Evolutionary conservation across 2,329 filamentous ascomycete genomes (phyloP).

Genomic region (Penicillium hordei): DNA sequence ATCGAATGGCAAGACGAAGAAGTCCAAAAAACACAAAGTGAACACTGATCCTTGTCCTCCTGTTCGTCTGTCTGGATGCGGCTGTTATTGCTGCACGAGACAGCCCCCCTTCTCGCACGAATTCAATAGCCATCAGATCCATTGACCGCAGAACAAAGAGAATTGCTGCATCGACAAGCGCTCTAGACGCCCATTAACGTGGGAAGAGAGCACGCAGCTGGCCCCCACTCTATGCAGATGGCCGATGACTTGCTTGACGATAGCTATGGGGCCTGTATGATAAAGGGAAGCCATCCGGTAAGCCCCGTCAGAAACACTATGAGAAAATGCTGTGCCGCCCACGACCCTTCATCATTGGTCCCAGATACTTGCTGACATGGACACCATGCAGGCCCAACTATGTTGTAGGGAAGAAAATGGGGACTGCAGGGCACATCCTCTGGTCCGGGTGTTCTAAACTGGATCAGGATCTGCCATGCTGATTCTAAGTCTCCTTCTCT

Average conservation of each 20-base stretch:
- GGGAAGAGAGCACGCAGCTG: conserved; percentile 10
- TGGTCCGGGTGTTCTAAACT: conserved; percentile 6
- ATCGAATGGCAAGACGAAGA: neutral
- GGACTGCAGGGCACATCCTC: conserved; percentile 14
- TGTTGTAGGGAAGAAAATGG: neutral
- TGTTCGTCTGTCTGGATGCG: conserved; percentile 19
- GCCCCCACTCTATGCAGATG: conserved; percentile 19
- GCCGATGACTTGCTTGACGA: conserved; percentile 22
- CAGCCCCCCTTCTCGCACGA: conserved; percentile 14
- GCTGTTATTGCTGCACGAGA: conserved; percentile 17
- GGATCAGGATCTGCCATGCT: conserved; percentile 1
- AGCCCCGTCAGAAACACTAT: conserved; percentile 13
- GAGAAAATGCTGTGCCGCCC: conserved; percentile 6
- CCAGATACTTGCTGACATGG: conserved; percentile 20
- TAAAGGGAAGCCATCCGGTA: conserved; percentile 12
- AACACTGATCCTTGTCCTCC: conserved; percentile 16
- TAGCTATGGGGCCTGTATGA: conserved; percentile 11
- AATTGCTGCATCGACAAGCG: conserved; percentile 31
- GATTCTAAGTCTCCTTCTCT: neutral
- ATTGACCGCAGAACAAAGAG: conserved; percentile 6
- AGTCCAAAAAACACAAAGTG: neutral
- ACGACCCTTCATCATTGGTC: conserved; percentile 20
- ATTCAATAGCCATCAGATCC: conserved; percentile 14
- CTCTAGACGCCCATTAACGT: conserved; percentile 33
- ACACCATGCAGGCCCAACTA: conserved; percentile 11